Base-by-base conservation (phyloP, 306 rosid species). In the Glycyrrhiza uralensis region DNA sequence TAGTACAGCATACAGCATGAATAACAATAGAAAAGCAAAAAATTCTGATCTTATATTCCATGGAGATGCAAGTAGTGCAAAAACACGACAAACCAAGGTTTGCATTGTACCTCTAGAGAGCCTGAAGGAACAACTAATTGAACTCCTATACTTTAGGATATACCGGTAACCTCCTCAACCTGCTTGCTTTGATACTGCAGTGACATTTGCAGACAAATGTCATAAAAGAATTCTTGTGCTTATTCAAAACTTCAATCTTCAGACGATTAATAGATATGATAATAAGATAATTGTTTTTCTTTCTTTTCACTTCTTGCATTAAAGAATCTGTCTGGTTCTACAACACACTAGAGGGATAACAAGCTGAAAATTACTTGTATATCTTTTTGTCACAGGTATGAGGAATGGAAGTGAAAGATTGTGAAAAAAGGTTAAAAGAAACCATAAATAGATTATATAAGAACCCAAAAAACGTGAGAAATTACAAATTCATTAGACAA, bases 151-250 rank as follows among this genome's bases (percentile, higher is more conserved):
- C 76, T 87, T 87, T 84, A 64, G 84, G 64, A 72, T 71, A 80
- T 75, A 84, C 83, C 66, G 84, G 85, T 42, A 89, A 88, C 90
- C 87, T 88, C 97, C 96, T 85, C 97, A 89, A 91, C 92, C 92
- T 89, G 97, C 90, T 75, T 79, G 96, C 96, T 89, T 88, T 87
- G 90, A 79, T 84, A 90, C 99, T 95, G 99, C 99, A 91, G 92
- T 81, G 92, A 86, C 90, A 94, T 91, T 78, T 45, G 95, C 87
- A 89, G 90, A 88, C 78, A 86, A 79, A 85, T 79, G 86, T 93
- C 96, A 92, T 90, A 32, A 86, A 78, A 72, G n/a, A 79, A 72
- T 66, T 71, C 78, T 75, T 73, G 51, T 74, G 71, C 82, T 65
- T 39, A 76, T 69, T 72, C 74, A 78, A 82, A 83, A 62, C 78